Evolutionary conservation across 495 filamentous ascomycete species (phyloP).

Genomic region (Chlorociboria aeruginascens): DNA sequence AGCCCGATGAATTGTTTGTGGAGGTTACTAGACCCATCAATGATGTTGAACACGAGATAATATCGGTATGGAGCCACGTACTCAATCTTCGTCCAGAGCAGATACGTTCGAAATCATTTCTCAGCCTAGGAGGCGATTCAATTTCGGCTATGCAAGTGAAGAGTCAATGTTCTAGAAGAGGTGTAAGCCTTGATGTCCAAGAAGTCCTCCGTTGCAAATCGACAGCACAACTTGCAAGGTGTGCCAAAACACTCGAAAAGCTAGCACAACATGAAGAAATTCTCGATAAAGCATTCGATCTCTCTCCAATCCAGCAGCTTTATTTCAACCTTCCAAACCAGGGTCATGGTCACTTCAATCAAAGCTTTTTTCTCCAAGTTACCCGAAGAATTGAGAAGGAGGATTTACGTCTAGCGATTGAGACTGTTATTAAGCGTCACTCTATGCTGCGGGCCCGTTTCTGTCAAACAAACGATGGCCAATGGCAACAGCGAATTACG

Average conservation of each 20-base stretch:
- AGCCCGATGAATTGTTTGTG: neutral
- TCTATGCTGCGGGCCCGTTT: slow-evolving; percentile 63
- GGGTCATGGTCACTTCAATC: slow-evolving; percentile 59
- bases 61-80: slow-evolving; percentile 18
- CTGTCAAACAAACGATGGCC: slow-evolving; percentile 19
- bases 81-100: slow-evolving; percentile 31
- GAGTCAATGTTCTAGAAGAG: slow-evolving; percentile 1
- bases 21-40: neutral
- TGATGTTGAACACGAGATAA: neutral
- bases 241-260: too few relatives aligned
- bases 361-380: slow-evolving; percentile 53
- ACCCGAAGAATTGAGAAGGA: slow-evolving; percentile 33
- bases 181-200: slow-evolving; percentile 12
- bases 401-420: slow-evolving; percentile 40
- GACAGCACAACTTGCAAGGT: too few relatives aligned
- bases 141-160: slow-evolving; percentile 24
- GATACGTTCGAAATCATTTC: slow-evolving; percentile 18
- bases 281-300: slow-evolving; percentile 31
- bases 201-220: slow-evolving; percentile 1
- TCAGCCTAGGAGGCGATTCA: slow-evolving; percentile 26
- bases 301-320: slow-evolving; percentile 61
- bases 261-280: too few relatives aligned
- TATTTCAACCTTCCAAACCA: slow-evolving; percentile 48
- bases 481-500: slow-evolving; percentile 28
- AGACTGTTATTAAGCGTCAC: slow-evolving; percentile 49